phyloP scores from a whole-genome alignment of 306 rosid genomes.

The Fragaria iinumae region DNA sequence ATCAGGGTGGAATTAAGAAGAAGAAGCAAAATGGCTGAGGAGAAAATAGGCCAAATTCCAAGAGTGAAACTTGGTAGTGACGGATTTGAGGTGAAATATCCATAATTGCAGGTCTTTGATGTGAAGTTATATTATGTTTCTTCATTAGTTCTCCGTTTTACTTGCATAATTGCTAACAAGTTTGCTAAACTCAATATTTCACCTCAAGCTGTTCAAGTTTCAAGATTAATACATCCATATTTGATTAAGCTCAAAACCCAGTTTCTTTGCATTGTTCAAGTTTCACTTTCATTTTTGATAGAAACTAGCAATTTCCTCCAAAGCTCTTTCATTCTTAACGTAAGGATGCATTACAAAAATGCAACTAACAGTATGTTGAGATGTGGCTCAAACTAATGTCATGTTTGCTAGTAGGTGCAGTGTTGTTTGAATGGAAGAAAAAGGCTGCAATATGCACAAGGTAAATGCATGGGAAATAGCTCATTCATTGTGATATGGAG shows the following conservation, averaged over 20 bases:
- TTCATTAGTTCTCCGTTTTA: neutral
- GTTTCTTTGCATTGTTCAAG: neutral
- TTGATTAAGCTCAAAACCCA: neutral
- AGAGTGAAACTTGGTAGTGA: neutral
- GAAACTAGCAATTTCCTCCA: no score
- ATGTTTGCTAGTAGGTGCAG: no score
- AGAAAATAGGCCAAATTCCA: neutral
- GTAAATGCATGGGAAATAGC: no score
- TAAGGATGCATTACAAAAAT: no score
- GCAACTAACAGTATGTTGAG: no score
- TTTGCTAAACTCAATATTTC: neutral
- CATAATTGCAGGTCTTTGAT: neutral
- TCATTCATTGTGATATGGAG: no score
- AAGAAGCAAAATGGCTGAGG: neutral
- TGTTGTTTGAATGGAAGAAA: no score
- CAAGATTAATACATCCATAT: neutral
- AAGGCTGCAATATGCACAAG: no score
- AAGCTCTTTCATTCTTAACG: no score
- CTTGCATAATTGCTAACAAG: neutral
- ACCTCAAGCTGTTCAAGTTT: neutral
- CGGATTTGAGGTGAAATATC: conserved; percentile 2
- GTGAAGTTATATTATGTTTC: neutral
- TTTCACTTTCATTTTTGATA: no score
- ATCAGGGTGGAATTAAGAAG: neutral
- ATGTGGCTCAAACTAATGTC: no score